A percentile compares a stretch with the other conserved stretches of the same genome.
These are phyloP conservation scores for Eleusine coracana DNA, from an alignment of 176 grass and related monocot species.

Conservation along the genomic window DNA sequence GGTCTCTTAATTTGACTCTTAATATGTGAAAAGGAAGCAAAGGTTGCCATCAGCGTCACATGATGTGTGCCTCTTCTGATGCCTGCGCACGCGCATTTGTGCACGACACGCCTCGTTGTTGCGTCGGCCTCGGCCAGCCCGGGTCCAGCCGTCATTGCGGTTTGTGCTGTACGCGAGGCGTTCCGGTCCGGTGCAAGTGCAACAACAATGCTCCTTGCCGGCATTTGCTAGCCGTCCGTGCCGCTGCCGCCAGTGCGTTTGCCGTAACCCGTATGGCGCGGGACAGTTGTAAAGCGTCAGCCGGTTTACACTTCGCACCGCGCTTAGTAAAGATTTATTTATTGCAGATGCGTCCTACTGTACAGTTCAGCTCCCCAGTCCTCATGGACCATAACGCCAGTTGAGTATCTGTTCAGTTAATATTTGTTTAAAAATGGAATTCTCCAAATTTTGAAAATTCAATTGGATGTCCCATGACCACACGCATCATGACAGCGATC, in stretches of 20 bases:
- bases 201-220: background rate
- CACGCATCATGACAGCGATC: too few species aligned
- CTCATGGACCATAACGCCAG: too few species aligned
- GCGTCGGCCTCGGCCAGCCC: background rate
- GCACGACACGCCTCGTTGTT: background rate
- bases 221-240: background rate
- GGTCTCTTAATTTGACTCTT: too few species aligned
- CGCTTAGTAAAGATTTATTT: too few species aligned
- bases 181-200: background rate
- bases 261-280: background rate
- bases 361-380: too few species aligned
- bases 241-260: background rate
- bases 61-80: background rate
- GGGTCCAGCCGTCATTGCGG: background rate
- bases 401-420: too few species aligned
- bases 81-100: background rate
- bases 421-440: too few species aligned
- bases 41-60: background rate
- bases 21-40: background rate
- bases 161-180: too few species aligned
- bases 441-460: too few species aligned
- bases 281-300: constrained; percentile 19
- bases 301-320: background rate
- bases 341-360: background rate
- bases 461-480: too few species aligned